These are phyloP conservation scores for Capronia americana DNA, from an alignment of 2,329 filamentous ascomycete species.

Conservation along the genomic window DNA sequence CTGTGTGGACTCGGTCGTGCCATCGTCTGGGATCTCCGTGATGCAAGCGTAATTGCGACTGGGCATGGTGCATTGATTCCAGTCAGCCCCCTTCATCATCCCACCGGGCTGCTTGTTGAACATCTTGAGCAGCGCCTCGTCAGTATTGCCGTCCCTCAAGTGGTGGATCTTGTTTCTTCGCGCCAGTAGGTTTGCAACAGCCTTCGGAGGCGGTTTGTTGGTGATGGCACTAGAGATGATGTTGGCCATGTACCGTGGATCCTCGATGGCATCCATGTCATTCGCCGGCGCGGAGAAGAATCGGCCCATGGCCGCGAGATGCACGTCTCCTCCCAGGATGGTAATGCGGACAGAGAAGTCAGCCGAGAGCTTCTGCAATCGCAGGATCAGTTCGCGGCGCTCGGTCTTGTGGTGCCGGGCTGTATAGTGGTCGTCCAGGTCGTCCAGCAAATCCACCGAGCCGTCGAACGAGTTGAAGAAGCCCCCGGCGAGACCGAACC, in stretches of 20 bases:
- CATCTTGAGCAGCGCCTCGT: constrained; percentile 68
- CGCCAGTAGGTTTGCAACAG: constrained; percentile 69
- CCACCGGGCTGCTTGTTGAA: constrained; percentile 67
- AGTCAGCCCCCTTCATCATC: constrained; percentile 68
- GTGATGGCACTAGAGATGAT: constrained; percentile 70
- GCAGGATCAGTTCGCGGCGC: constrained; percentile 73
- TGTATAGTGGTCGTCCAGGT: constrained; percentile 78
- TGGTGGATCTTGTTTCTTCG: constrained; percentile 71
- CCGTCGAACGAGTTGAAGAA: constrained; percentile 96
- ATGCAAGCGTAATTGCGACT: constrained; percentile 70
- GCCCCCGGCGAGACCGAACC: constrained; percentile 83
- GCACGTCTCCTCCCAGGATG: constrained; percentile 68
- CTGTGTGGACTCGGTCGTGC: constrained; percentile 10
- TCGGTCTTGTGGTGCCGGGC: constrained; percentile 90
- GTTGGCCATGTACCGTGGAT: constrained; percentile 70
- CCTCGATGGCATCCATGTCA: constrained; percentile 62
- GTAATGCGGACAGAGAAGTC: constrained; percentile 64
- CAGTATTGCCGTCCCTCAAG: constrained; percentile 63
- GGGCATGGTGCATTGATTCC: constrained; percentile 86
- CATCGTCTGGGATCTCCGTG: constrained; percentile 54
- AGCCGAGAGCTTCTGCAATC: constrained; percentile 66
- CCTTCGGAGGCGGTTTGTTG: constrained; percentile 70
- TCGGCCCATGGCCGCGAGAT: constrained; percentile 65
- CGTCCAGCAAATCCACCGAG: constrained; percentile 68
- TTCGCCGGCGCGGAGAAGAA: constrained; percentile 68